Conservation (phyloP, 106 monocot species). For the Xerophyta viscosa region DNA sequence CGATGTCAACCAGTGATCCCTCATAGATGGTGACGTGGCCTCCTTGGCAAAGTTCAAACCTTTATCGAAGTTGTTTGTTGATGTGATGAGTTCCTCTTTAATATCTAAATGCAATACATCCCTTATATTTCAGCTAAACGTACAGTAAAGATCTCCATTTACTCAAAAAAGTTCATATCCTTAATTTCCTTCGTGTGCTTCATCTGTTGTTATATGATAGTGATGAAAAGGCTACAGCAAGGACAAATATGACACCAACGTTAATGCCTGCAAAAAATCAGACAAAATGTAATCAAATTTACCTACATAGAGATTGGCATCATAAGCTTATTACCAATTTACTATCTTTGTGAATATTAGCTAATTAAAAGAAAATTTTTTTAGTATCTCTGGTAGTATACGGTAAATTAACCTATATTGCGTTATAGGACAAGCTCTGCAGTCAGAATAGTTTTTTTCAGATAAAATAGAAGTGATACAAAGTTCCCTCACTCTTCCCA, state of each 20-base stretch:
- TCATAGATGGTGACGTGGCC: constrained; percentile 5
- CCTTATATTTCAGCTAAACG: background rate
- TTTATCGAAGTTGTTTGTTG: constrained; percentile 13
- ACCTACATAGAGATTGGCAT: no score
- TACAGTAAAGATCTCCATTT: background rate
- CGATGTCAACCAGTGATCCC: background rate
- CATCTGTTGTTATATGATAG: background rate
- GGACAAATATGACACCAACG: background rate
- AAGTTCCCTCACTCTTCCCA: no score
- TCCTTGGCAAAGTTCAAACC: background rate
- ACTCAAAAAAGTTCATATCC: background rate
- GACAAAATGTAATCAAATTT: no score
- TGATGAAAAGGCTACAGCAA: background rate
- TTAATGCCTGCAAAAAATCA: constrained; percentile 2
- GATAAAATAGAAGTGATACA: no score
- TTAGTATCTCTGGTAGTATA: no score
- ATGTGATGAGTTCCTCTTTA: background rate
- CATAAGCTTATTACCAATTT: no score
- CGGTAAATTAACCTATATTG: no score
- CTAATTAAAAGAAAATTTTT: no score
- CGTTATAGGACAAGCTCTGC: no score
- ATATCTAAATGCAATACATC: constrained; percentile 1
- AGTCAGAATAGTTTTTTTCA: no score
- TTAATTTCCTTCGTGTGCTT: background rate
- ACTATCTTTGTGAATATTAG: no score